These are phyloP conservation scores for Cyberlindnera samutprakarnensis DNA, from an alignment of 805 yeast species.

Conservation along the genomic window DNA sequence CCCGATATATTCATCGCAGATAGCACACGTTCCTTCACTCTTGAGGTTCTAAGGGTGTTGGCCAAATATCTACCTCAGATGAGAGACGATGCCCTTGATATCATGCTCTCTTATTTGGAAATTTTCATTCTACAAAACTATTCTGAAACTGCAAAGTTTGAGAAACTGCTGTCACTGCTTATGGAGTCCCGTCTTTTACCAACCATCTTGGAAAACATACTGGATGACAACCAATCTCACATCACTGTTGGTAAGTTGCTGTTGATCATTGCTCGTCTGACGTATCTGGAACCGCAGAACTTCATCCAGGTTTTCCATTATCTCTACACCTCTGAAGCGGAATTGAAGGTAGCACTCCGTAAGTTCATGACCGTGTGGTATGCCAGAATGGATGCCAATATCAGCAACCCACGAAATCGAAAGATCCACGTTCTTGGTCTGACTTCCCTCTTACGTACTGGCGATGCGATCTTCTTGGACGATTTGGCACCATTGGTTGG, in stretches of 20 bases:
- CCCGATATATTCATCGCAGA: slow-evolving; percentile 32
- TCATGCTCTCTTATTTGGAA: slow-evolving; percentile 49
- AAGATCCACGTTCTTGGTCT: slow-evolving; percentile 63
- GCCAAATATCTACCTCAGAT: slow-evolving; percentile 48
- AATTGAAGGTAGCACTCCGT: slow-evolving; percentile 20
- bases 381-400: slow-evolving; percentile 40
- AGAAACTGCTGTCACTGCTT: slow-evolving; percentile 13
- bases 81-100: slow-evolving; percentile 63
- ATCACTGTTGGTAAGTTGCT: slow-evolving; percentile 27
- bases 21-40: slow-evolving; percentile 25
- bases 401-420: slow-evolving; percentile 69
- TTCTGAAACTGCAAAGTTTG: slow-evolving; percentile 13
- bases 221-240: slow-evolving; percentile 25
- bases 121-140: slow-evolving; percentile 28
- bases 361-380: slow-evolving; percentile 30
- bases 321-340: slow-evolving; percentile 20
- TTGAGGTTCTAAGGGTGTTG: slow-evolving; percentile 39
- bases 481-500: slow-evolving; percentile 28
- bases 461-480: slow-evolving; percentile 23
- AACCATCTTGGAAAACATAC: slow-evolving; percentile 21
- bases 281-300: slow-evolving; percentile 26
- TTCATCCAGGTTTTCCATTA: slow-evolving; percentile 22
- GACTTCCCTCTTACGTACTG: slow-evolving; percentile 39
- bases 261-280: slow-evolving; percentile 28
- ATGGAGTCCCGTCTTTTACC: slow-evolving; percentile 22